Base-by-base conservation (phyloP, 1,284 basidiomycete species). In the Marasmius tenuissimus region DNA sequence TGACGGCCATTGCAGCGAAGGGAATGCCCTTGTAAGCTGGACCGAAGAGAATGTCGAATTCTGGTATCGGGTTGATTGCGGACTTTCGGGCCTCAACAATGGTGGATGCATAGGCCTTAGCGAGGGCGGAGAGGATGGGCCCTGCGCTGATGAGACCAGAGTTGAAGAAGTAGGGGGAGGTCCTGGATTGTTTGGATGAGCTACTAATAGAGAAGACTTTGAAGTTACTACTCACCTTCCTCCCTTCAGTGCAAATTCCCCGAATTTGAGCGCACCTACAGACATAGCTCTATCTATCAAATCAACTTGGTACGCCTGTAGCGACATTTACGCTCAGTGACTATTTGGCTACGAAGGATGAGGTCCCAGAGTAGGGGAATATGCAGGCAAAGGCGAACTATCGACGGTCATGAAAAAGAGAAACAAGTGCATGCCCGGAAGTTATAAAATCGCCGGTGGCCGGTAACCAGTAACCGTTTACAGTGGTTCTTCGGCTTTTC, bases 21-120 rank as follows among this genome's bases (percentile, higher is more conserved):
- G 97, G 88, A 71, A 99, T 99, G 47, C 96, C 97, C 78, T 99
- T 99, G 82, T 99, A 99, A 3, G 97, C 97, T 0, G 97, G 97
- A 0, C 97, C 97, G 71, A 98, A 98, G 35, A 98, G 83, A 49
- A 98, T 86, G 69, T 97, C 95, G 69, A 98, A 97, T 58, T 81
- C 69, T 1, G 89, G 88, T 14, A 92, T 75, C 1, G 81, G 72
- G 4, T 75, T 75, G 7, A 68, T 65, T 4, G 73, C 66, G 10
- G 80, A 68, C 33, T 80, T 72, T 58, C 84, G 77, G 0, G 80
- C 79, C 14, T 73, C 64, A 10, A 76, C 69, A 70, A 95, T 89
- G n/a, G 92, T 92, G 1, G 87, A 76, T 4, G 97, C 94, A 70
- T 97, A 98, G 14, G 96, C 94, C 16, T 84, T 81, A 9, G 95